These are phyloP conservation scores for Serpula lacrymans DNA, from an alignment of 768 basidiomycete genomes.

Conservation along the genomic window DNA sequence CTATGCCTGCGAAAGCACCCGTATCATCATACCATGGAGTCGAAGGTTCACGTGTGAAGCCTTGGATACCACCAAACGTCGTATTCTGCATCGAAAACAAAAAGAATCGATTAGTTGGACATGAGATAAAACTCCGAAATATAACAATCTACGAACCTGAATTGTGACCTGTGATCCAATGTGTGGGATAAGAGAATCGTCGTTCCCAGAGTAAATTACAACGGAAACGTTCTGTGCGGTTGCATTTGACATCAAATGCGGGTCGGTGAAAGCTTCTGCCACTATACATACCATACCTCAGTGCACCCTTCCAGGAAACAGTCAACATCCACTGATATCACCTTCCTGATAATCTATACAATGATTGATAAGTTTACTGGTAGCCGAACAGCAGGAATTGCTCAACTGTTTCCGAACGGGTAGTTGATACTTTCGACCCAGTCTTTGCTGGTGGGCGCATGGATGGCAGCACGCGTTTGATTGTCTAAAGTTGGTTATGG, in stretches of 20 bases:
- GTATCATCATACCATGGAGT: slow-evolving; percentile 65
- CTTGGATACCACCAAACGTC: slow-evolving; percentile 74
- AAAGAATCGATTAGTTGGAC: not conserved
- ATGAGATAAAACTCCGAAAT: no score
- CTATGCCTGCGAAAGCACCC: slow-evolving; percentile 60
- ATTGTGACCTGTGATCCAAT: slow-evolving; percentile 62
- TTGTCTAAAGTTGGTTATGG: slow-evolving; percentile 37
- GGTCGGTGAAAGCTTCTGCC: no score
- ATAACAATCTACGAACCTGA: slow-evolving; percentile 34
- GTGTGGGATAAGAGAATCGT: slow-evolving; percentile 64
- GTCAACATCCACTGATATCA: slow-evolving; percentile 31
- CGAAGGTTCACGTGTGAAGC: slow-evolving; percentile 65
- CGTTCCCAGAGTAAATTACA: slow-evolving; percentile 67
- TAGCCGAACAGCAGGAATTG: slow-evolving; percentile 1
- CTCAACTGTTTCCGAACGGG: slow-evolving; percentile 32
- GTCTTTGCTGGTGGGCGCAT: slow-evolving; percentile 61
- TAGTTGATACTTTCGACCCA: slow-evolving; percentile 35
- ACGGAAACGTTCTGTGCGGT: slow-evolving; percentile 47
- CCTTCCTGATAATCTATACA: slow-evolving; percentile 14
- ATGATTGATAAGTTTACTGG: not conserved
- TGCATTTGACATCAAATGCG: slow-evolving; percentile 63
- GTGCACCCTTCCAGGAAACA: not conserved
- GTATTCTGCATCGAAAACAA: slow-evolving; percentile 52
- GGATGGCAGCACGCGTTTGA: slow-evolving; percentile 54
- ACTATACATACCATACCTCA: no score